Evolutionary conservation across 108 stramenopile species (phyloP).

Genomic region (Skeletonema menzelii): DNA sequence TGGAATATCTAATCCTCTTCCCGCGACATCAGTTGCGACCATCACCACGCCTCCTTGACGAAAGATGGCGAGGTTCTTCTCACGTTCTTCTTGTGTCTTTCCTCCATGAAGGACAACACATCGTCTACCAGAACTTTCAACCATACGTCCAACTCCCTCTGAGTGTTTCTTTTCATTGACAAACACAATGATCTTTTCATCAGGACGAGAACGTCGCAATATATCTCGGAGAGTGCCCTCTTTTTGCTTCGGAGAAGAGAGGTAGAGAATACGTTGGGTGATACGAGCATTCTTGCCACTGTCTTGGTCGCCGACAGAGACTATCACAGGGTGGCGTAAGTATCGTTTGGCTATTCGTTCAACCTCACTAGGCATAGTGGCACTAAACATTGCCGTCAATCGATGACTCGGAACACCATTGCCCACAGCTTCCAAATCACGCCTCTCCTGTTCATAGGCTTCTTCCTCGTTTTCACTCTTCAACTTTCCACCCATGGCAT

Average conservation of each 20-base stretch:
- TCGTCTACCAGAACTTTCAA: conserved; percentile 70
- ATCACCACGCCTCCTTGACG: conserved; percentile 75
- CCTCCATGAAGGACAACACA: conserved; percentile 95
- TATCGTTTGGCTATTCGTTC: conserved; percentile 91
- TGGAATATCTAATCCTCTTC: conserved; percentile 96
- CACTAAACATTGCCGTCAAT: conserved; percentile 96
- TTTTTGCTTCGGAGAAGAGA: conserved; percentile 82
- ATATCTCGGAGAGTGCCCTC: conserved; percentile 71
- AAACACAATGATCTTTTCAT: conserved; percentile 95
- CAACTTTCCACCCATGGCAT: conserved; percentile 89
- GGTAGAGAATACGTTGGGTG: conserved; percentile 81
- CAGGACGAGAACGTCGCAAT: conserved; percentile 33
- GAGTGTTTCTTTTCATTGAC: conserved; percentile 96
- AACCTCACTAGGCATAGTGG: conserved; percentile 96
- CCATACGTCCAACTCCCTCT: conserved; percentile 77
- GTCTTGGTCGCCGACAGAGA: conserved; percentile 92
- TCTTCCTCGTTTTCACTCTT: conserved; percentile 83
- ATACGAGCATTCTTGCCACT: conserved; percentile 94
- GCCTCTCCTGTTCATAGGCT: conserved; percentile 81
- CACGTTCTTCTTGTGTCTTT: conserved; percentile 96
- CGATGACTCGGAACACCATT: conserved; percentile 68
- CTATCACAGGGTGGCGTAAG: conserved; percentile 90
- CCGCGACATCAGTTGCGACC: conserved; percentile 97
- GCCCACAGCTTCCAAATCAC: conserved; percentile 53
- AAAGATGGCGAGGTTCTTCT: conserved; percentile 89